A percentile compares a stretch with the other conserved stretches of the same genome.
Conservation (phyloP, 495 filamentous ascomycete species). For the Trichoderma parareesei region DNA sequence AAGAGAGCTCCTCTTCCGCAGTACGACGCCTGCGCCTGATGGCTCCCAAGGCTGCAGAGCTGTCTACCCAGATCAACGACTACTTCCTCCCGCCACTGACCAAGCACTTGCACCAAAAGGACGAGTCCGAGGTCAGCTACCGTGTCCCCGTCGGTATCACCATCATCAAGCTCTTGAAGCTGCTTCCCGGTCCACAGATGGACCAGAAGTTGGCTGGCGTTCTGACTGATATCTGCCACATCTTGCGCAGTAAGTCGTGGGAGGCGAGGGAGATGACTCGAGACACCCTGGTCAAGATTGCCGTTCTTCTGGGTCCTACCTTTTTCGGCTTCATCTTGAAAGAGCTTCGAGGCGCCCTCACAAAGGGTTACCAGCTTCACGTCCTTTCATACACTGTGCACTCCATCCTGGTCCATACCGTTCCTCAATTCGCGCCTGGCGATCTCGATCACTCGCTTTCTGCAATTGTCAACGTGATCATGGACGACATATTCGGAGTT, state of each 20-base stretch:
- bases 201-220: slow-evolving; percentile 67
- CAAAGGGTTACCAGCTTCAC: slow-evolving; percentile 84
- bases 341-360: slow-evolving; percentile 74
- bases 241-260: slow-evolving; percentile 78
- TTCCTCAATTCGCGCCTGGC: slow-evolving; percentile 67
- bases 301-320: slow-evolving; percentile 64
- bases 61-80: slow-evolving; percentile 63
- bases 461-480: slow-evolving; percentile 71
- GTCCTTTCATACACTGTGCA: slow-evolving; percentile 93
- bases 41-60: slow-evolving; percentile 59
- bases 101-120: slow-evolving; percentile 83
- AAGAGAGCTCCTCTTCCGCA: slow-evolving; percentile 14
- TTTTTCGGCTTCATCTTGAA: slow-evolving; percentile 92
- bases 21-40: slow-evolving; percentile 47
- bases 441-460: slow-evolving; percentile 82
- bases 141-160: slow-evolving; percentile 83
- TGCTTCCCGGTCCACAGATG: slow-evolving; percentile 66
- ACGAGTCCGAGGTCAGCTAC: slow-evolving; percentile 84
- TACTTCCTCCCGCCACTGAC: slow-evolving; percentile 69
- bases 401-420: slow-evolving; percentile 71
- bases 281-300: slow-evolving; percentile 77
- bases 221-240: slow-evolving; percentile 84
- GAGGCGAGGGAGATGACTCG: slow-evolving; percentile 86
- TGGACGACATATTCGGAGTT: slow-evolving; percentile 97
- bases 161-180: slow-evolving; percentile 71